A percentile compares a stretch with the other conserved stretches of the same genome.
Conservation (phyloP, 441 rosid genomes). For the Geranium incanum region DNA sequence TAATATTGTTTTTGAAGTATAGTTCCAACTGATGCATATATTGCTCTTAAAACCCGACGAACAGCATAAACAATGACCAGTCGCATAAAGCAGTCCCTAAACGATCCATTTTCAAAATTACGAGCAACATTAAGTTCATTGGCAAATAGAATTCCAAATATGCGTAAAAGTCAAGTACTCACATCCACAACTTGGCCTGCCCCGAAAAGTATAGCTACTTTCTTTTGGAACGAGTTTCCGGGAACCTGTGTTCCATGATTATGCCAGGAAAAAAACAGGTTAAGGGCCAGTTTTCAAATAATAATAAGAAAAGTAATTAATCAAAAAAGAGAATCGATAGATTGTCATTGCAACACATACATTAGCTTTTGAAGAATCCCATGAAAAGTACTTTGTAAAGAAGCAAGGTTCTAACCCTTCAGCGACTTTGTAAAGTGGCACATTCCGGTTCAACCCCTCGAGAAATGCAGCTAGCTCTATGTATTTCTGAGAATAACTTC, state of each 20-base stretch:
- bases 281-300: background rate
- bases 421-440: slow-evolving; percentile 77
- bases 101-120: background rate
- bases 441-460: slow-evolving; percentile 70
- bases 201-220: slow-evolving; percentile 75
- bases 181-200: slow-evolving; percentile 66
- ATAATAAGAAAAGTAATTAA: background rate
- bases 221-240: slow-evolving; percentile 97
- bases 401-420: slow-evolving; percentile 97
- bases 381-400: slow-evolving; percentile 79
- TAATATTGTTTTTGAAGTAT: no score
- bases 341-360: slow-evolving; percentile 32
- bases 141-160: slow-evolving; percentile 5
- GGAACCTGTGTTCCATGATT: slow-evolving; percentile 43
- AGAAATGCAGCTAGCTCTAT: slow-evolving; percentile 61
- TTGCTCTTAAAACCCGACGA: no score
- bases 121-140: background rate
- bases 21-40: no score
- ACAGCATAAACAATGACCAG: no score
- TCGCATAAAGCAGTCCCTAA: background rate
- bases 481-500: slow-evolving; percentile 58
- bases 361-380: slow-evolving; percentile 73
- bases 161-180: slow-evolving; percentile 22
- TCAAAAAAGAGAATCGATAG: no score
- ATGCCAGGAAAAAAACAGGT: background rate